These are phyloP conservation scores for Cercis canadensis DNA, from an alignment of 306 rosid species.

Conservation along the genomic window DNA sequence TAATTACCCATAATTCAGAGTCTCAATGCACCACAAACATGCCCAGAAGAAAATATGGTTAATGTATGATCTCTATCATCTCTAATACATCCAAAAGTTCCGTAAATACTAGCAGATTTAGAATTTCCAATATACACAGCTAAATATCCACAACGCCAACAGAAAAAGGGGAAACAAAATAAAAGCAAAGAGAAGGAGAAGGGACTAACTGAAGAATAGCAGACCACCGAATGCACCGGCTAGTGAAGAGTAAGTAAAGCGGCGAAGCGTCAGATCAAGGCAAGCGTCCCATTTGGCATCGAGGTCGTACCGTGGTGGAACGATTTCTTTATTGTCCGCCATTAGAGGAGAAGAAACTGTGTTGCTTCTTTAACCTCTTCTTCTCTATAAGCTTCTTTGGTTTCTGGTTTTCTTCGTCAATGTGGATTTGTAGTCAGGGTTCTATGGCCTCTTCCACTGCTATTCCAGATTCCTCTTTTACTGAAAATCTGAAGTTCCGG, in stretches of 20 bases:
- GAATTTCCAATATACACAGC: not conserved
- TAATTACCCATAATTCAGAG: not conserved
- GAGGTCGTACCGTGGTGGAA: conserved; percentile 43
- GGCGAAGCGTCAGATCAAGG: conserved; percentile 51
- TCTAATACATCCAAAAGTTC: no score
- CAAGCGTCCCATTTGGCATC: conserved; percentile 51
- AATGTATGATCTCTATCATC: no score
- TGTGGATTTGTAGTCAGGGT: not conserved
- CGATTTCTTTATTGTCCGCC: not conserved
- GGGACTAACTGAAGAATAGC: conserved; percentile 45
- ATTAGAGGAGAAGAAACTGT: not conserved
- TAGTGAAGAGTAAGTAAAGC: conserved; percentile 43
- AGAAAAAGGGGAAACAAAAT: not conserved
- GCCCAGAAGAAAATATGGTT: not conserved
- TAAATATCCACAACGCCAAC: not conserved
- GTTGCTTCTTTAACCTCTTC: not conserved
- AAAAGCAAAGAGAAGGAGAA: not conserved
- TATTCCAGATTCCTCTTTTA: no score
- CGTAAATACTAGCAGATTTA: not conserved
- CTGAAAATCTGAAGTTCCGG: no score
- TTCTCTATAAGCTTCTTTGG: not conserved
- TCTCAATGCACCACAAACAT: not conserved
- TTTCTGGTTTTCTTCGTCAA: not conserved
- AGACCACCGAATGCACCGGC: conserved; percentile 51
- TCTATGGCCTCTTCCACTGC: not conserved